Evolutionary conservation across 805 yeast species (phyloP).

Genomic region (Metschnikowia arizonensis): DNA sequence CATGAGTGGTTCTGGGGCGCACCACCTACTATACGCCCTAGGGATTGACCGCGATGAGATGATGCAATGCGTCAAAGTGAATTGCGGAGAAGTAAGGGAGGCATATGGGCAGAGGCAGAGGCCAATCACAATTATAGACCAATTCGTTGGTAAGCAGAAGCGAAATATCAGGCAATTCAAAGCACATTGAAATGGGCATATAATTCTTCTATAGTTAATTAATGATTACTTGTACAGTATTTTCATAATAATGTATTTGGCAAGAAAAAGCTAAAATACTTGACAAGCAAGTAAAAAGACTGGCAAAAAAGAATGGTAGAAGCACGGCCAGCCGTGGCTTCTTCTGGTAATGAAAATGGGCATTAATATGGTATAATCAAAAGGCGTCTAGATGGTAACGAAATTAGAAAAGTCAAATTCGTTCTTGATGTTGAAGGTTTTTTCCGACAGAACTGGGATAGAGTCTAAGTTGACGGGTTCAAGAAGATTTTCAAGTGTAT

Average conservation of each 20-base stretch:
- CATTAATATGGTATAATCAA: slow-evolving; percentile 3
- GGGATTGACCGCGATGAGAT: background rate
- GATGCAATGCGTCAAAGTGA: slow-evolving; percentile 1
- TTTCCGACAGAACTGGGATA: slow-evolving; percentile 2
- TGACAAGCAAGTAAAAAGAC: background rate
- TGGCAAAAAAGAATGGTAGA: background rate
- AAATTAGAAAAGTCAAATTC: slow-evolving; percentile 25
- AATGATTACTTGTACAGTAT: too few relatives aligned
- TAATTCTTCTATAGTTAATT: too few relatives aligned
- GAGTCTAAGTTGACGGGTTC: slow-evolving; percentile 13
- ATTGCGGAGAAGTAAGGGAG: slow-evolving; percentile 6
- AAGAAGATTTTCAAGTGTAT: slow-evolving; percentile 9
- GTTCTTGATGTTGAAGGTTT: slow-evolving; percentile 22
- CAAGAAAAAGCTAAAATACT: background rate
- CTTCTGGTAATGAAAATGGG: slow-evolving; percentile 1
- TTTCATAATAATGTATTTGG: background rate
- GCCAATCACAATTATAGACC: too few relatives aligned
- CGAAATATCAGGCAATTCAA: too few relatives aligned
- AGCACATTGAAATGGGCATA: too few relatives aligned
- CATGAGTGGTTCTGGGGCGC: background rate
- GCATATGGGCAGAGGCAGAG: too few relatives aligned
- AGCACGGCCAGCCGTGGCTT: slow-evolving; percentile 3
- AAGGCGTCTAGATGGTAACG: slow-evolving; percentile 6
- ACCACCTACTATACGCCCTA: background rate
- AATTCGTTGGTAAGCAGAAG: too few relatives aligned